Evolutionary conservation across 148 eudicot species (phyloP).

Genomic region (Arbutus unedo): DNA sequence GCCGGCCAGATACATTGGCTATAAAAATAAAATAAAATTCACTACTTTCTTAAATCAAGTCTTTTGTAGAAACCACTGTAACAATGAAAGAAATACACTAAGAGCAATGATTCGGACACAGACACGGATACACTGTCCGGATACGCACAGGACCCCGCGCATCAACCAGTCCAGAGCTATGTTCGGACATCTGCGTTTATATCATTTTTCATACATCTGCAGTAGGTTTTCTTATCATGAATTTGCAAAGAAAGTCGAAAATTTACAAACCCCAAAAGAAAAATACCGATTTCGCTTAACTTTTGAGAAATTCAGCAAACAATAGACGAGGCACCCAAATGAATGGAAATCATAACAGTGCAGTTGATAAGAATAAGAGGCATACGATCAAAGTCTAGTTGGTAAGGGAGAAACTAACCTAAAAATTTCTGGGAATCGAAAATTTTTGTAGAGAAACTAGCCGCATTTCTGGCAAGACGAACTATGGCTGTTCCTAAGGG

Average conservation of each 20-base stretch:
- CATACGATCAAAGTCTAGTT: not conserved
- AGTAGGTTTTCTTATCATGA: not conserved
- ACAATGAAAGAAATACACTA: not conserved
- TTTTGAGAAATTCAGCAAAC: conserved; percentile 2
- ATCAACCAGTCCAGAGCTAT: too few relatives aligned
- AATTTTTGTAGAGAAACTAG: conserved; percentile 3
- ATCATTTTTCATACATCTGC: too few relatives aligned
- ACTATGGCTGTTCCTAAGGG: not conserved
- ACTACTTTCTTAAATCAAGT: not conserved
- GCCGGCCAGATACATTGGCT: too few relatives aligned
- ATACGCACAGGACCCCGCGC: too few relatives aligned
- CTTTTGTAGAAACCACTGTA: not conserved
- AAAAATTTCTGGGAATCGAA: conserved; percentile 5
- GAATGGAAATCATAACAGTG: not conserved
- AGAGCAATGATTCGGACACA: not conserved
- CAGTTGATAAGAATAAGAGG: not conserved
- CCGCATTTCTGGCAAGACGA: not conserved
- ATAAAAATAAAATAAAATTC: not conserved
- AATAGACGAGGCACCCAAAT: not conserved
- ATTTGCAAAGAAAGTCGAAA: not conserved
- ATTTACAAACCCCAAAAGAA: not conserved
- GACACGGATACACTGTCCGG: too few relatives aligned
- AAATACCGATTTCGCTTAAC: not conserved
- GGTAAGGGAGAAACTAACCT: conserved; percentile 7
- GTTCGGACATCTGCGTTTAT: too few relatives aligned